phyloP scores from a whole-genome alignment of 495 filamentous ascomycete species.

The Pyrenopolyporus hunteri region DNA sequence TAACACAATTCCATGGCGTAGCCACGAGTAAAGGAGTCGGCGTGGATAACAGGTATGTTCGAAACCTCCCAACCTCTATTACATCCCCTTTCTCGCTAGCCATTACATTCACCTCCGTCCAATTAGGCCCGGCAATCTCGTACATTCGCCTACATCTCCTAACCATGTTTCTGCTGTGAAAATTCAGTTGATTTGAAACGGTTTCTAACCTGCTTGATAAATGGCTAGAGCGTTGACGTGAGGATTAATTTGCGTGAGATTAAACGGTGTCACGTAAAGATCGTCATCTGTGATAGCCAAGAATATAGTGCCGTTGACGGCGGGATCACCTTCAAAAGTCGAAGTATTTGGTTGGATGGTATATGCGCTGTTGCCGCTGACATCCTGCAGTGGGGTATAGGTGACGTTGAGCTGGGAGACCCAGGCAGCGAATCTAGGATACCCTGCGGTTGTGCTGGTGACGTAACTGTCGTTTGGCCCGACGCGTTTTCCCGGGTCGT shows the following conservation, averaged over 20 bases:
- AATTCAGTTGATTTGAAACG: too few relatives aligned
- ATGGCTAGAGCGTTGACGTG: constrained; percentile 77
- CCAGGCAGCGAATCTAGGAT: constrained; percentile 75
- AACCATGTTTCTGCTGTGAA: too few relatives aligned
- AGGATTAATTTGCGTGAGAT: constrained; percentile 72
- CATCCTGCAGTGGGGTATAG: constrained; percentile 69
- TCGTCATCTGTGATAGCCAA: constrained; percentile 76
- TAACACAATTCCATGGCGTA: too few relatives aligned
- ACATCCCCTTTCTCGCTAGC: too few relatives aligned
- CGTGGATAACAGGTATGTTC: too few relatives aligned
- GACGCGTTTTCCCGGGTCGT: constrained; percentile 67
- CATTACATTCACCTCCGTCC: too few relatives aligned
- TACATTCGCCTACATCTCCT: too few relatives aligned
- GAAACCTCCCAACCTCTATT: too few relatives aligned
- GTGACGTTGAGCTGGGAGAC: constrained; percentile 85
- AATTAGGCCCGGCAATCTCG: too few relatives aligned
- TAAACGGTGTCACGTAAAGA: constrained; percentile 75
- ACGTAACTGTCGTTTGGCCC: constrained; percentile 85
- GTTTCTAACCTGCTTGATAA: constrained; percentile 75
- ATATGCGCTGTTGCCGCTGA: constrained; percentile 60
- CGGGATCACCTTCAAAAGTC: constrained; percentile 69
- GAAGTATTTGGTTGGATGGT: constrained; percentile 72
- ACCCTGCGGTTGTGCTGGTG: constrained; percentile 63
- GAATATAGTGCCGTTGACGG: constrained; percentile 81
- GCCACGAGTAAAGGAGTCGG: too few relatives aligned